Base-by-base conservation (phyloP, 106 monocot genomes). In the Dioscorea dumetorum region DNA sequence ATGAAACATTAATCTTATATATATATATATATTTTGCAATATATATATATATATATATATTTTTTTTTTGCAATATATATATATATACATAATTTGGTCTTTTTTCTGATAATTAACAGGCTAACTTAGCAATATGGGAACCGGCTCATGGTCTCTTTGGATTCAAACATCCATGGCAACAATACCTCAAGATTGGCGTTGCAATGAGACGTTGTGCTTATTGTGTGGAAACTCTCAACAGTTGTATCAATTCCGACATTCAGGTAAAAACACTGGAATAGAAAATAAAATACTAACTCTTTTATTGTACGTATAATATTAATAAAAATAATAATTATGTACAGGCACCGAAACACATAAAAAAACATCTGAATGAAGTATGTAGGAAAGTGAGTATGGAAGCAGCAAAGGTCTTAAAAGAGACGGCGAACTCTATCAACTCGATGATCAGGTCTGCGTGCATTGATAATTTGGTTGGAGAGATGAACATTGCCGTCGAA, bases 41-140 rank as follows among this genome's bases (percentile, higher is more conserved):
- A 10, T 6, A 41, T 10, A 41, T 10, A 41, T 41, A 41, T 6
- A 41, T 6, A 41, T 41, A 41, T 41, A 41, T 28, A 28, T n/a
- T n/a, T n/a, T n/a, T n/a, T n/a, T 41, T 41, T 3, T 41, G 10
- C 41, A 41, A 8, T 41, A 10, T 6, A 41, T 10, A 41, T 10
- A 41, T 41, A 41, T 41, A 41, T 28, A 28, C 28, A 41, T 41
- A 41, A 22, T 28, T 12, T 23, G 15, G 23, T 6, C 14, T 50
- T 13, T 13, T 9, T 50, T 67, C 21, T 21, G 4, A 50, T 50
- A 12, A 23, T 67, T 19, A 18, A 31, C 77, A 85, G 66, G 74
- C 76, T 41, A 80, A 83, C 53, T 64, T 80, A 13, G 83, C 87
- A 23, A 73, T 77, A 71, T 83, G 83, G 83, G 83, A 83, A 35